Base-by-base conservation (phyloP, 345 rosid genomes). In the Brassica cretica region DNA sequence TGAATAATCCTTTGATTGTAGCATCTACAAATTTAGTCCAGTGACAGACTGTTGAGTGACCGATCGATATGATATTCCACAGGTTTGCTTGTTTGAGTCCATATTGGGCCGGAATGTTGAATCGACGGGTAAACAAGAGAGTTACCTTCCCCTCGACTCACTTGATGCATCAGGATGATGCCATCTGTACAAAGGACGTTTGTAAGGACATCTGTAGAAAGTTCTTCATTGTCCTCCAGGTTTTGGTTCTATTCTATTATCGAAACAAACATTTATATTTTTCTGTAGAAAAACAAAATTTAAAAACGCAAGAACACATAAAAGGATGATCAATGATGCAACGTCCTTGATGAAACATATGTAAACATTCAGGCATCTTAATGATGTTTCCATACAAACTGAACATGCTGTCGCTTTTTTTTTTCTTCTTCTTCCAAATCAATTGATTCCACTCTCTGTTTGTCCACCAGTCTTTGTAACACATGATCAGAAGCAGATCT, bases 331-430 rank as follows among this genome's bases (percentile, higher is more conserved):
- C 4, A 49, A 60, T 30, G 53, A 61, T 30, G 19, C 79, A 76
- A 61, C 24, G 24, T 21, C 4, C 33, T 41, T 75, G 68, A 18
- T 75, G 79, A 18, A 75, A 75, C 78, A 75, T 3, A 66, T 67
- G 61, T 3, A 18, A 29, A 60, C 79, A 75, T 0, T 5, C 7
- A 39, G 44, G 79, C 73, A 76, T 39, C 21, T 64, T 7, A 8
- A 68, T 59, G 67, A 68, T 8, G 5, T 2, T 29, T 14, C 66
- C 59, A 56, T 15, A 68, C 73, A 67, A 5, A 76, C 62, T 0
- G 49, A 76, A 60, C 79, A 76, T 4, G 72, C n/a, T 67, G 1
- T 56, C 7, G 4, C 24, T 21, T 21, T 21, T 21, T 21, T 21
- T 21, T 21, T 21, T 21, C 24, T 21, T 21, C 24, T 21, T 21